These are phyloP conservation scores for Glonium stellatum DNA, from an alignment of 495 filamentous ascomycete species.

Conservation along the genomic window DNA sequence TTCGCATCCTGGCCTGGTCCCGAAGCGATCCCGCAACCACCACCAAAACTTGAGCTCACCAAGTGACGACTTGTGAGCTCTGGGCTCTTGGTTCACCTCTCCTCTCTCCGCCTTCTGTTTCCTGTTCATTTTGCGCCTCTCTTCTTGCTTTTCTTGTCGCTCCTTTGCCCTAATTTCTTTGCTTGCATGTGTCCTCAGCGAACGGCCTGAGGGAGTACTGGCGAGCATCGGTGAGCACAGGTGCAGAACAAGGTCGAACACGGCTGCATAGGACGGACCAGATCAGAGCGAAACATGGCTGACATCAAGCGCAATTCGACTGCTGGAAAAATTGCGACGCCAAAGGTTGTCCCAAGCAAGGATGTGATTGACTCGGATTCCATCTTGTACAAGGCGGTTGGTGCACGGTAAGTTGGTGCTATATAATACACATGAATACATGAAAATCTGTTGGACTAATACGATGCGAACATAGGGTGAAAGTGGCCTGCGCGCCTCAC, in stretches of 20 bases:
- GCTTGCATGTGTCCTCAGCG: constrained; percentile 27
- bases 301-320: constrained; percentile 29
- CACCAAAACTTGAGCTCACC: constrained; percentile 12
- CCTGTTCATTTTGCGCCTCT: constrained; percentile 6
- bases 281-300: constrained; percentile 27
- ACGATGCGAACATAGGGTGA: constrained; percentile 43
- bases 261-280: background rate
- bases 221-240: constrained; percentile 14
- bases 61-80: background rate
- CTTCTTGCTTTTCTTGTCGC: constrained; percentile 26
- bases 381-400: constrained; percentile 35
- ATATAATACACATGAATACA: background rate
- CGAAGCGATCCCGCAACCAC: background rate
- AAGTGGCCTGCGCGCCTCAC: constrained; percentile 51
- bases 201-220: constrained; percentile 22
- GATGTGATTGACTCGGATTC: constrained; percentile 30
- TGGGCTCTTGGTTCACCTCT: constrained; percentile 4
- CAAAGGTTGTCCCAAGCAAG: constrained; percentile 29
- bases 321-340: constrained; percentile 36
- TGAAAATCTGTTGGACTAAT: constrained; percentile 3
- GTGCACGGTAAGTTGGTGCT: constrained; percentile 31
- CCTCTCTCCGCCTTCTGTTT: constrained; percentile 1
- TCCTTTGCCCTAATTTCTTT: constrained; percentile 26
- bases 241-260: background rate
- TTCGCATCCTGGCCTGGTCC: background rate